Conservation (phyloP, 2,329 filamentous ascomycete genomes). For the Diaporthe sp. region DNA sequence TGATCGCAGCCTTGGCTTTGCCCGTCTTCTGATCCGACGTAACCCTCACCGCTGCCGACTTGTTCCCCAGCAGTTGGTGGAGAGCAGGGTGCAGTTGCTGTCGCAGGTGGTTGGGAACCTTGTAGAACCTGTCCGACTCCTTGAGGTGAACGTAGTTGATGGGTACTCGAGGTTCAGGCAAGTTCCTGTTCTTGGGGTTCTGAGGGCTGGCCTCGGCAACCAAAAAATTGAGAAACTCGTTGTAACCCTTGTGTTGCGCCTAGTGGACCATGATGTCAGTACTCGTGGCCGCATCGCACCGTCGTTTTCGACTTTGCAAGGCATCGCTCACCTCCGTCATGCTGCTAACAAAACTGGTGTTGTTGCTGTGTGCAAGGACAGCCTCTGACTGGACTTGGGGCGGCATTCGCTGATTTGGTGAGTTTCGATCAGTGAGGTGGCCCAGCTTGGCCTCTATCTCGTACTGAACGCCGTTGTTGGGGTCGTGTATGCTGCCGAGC, state of each 20-base stretch:
- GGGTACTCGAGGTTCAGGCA: constrained; percentile 66
- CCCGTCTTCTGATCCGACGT: constrained; percentile 82
- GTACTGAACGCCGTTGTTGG: constrained; percentile 71
- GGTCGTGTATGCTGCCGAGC: constrained; percentile 72
- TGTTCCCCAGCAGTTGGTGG: constrained; percentile 70
- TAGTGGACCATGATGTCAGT: constrained; percentile 52
- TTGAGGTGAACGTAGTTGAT: constrained; percentile 86
- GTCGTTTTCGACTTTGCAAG: background rate
- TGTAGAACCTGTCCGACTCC: constrained; percentile 88
- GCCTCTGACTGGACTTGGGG: constrained; percentile 79
- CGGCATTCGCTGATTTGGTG: constrained; percentile 73
- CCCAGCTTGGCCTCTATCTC: constrained; percentile 97
- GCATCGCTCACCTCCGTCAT: constrained; percentile 83
- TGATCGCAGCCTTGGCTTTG: constrained; percentile 82
- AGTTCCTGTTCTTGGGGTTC: constrained; percentile 60
- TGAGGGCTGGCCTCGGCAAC: constrained; percentile 71
- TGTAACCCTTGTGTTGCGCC: constrained; percentile 86
- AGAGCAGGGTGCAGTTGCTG: constrained; percentile 75
- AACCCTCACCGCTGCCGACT: constrained; percentile 75
- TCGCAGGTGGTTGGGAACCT: constrained; percentile 73
- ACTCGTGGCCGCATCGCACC: background rate
- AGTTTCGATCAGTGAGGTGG: constrained; percentile 80
- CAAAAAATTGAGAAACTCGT: constrained; percentile 84
- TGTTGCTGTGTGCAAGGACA: constrained; percentile 72
- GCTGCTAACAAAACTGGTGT: constrained; percentile 83